Conservation (phyloP, 768 basidiomycete genomes). For the Terana coerulea region DNA sequence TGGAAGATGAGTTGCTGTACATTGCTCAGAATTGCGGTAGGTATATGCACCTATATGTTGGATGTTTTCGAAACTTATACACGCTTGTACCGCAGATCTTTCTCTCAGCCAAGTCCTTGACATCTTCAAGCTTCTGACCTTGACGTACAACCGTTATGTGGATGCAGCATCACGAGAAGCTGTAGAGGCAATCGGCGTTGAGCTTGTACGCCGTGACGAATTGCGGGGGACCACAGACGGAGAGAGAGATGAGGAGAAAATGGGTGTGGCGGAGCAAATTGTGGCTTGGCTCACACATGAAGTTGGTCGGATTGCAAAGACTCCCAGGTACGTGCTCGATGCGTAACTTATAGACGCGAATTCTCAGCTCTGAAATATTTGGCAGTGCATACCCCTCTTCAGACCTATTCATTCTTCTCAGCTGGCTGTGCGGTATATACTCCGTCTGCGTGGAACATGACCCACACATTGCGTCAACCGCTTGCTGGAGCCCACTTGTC, state of each 20-base stretch:
- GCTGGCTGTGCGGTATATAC: conserved; percentile 68
- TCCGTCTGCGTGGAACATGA: conserved; percentile 43
- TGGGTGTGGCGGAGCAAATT: conserved; percentile 67
- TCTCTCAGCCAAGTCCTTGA: conserved; percentile 59
- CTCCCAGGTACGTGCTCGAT: conserved; percentile 46
- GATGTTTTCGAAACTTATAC: conserved; percentile 2
- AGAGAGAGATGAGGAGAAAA: conserved; percentile 37
- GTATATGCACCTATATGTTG: conserved; percentile 18
- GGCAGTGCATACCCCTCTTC: conserved; percentile 40
- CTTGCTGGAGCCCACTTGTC: conserved; percentile 49
- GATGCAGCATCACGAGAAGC: conserved; percentile 69
- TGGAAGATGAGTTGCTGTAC: conserved; percentile 57
- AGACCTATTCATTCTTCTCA: conserved; percentile 65
- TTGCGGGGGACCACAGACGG: conserved; percentile 39
- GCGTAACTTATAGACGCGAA: background rate
- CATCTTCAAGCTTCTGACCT: conserved; percentile 66
- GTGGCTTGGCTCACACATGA: conserved; percentile 76
- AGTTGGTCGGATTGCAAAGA: conserved; percentile 52
- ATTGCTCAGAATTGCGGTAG: conserved; percentile 56
- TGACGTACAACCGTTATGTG: conserved; percentile 76
- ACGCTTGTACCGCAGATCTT: conserved; percentile 47
- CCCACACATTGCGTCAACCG: conserved; percentile 41
- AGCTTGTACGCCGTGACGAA: conserved; percentile 62
- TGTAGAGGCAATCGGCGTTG: conserved; percentile 62
- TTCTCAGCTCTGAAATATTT: conserved; percentile 4